These are phyloP conservation scores for Globisporangium cystogenes DNA, from an alignment of 352 stramenopile species.

Conservation along the genomic window DNA sequence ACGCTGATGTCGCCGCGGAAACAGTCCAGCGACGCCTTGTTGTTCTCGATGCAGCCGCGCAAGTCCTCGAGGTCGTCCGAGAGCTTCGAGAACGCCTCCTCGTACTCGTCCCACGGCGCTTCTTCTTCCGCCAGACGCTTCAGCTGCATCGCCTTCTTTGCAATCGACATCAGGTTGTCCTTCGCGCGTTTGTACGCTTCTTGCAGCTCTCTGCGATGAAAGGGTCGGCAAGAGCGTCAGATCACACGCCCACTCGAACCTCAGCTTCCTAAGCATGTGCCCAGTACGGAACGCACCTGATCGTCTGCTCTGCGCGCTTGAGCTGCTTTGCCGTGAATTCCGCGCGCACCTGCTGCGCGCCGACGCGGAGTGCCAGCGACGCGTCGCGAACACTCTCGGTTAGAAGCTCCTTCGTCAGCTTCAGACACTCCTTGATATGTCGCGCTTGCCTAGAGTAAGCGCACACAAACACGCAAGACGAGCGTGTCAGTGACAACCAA, in stretches of 20 bases:
- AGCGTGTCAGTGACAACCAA: slow-evolving; percentile 3
- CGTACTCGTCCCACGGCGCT: slow-evolving; percentile 57
- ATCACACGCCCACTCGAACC: not conserved
- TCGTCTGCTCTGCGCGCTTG: slow-evolving; percentile 40
- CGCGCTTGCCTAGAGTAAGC: slow-evolving; percentile 41
- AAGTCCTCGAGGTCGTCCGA: slow-evolving; percentile 78
- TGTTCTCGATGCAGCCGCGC: slow-evolving; percentile 78
- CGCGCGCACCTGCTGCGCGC: slow-evolving; percentile 61
- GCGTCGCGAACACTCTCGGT: slow-evolving; percentile 42
- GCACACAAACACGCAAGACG: not conserved
- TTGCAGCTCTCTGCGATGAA: slow-evolving; percentile 28
- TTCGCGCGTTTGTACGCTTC: slow-evolving; percentile 61
- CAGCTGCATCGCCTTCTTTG: slow-evolving; percentile 60
- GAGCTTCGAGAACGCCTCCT: slow-evolving; percentile 51
- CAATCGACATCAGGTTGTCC: slow-evolving; percentile 49
- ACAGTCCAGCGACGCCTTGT: slow-evolving; percentile 70
- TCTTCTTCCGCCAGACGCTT: slow-evolving; percentile 63
- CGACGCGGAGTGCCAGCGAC: slow-evolving; percentile 44
- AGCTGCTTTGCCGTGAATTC: slow-evolving; percentile 61
- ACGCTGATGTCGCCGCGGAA: slow-evolving; percentile 78
- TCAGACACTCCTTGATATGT: slow-evolving; percentile 57
- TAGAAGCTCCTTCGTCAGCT: slow-evolving; percentile 47
- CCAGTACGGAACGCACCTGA: slow-evolving; percentile 24
- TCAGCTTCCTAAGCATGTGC: not conserved
- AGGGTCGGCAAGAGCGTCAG: not conserved